These are phyloP conservation scores for Aspergillus sp. DNA, from an alignment of 2,329 filamentous ascomycete genomes.

Conservation along the genomic window DNA sequence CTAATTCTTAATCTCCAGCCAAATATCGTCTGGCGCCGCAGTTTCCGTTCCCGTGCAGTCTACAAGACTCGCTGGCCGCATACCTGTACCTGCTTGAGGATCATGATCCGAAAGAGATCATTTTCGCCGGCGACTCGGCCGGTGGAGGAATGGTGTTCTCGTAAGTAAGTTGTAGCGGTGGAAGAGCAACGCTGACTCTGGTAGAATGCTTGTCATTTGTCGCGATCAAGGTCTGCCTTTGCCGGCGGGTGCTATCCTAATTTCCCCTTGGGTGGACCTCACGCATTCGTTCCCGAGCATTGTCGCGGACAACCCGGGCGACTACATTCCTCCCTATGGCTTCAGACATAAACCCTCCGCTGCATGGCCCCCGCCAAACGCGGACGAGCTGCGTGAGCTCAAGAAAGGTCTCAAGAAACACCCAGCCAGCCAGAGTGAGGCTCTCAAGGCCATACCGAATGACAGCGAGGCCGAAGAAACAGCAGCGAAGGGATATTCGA, in stretches of 20 bases:
- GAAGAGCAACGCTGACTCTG: conserved; percentile 20
- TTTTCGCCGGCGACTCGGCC: conserved; percentile 89
- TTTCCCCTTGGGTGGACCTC: conserved; percentile 94
- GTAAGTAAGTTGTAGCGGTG: conserved; percentile 27
- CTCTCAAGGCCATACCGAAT: conserved; percentile 22
- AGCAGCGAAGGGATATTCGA: conserved; percentile 33
- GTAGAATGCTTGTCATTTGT: conserved; percentile 70
- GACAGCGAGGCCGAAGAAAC: conserved; percentile 31
- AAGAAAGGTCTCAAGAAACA: conserved; percentile 51
- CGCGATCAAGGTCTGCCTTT: conserved; percentile 81
- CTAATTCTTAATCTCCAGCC: conserved; percentile 41
- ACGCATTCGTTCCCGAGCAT: conserved; percentile 95
- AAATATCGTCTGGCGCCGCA: conserved; percentile 87
- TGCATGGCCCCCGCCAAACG: conserved; percentile 90
- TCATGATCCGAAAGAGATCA: conserved; percentile 77
- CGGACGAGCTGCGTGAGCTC: conserved; percentile 65
- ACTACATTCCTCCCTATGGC: conserved; percentile 85
- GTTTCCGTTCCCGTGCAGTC: conserved; percentile 90
- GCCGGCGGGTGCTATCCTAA: conserved; percentile 84
- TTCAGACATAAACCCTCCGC: conserved; percentile 88
- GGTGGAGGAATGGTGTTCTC: conserved; percentile 86
- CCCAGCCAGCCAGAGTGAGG: conserved; percentile 28
- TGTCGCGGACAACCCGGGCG: conserved; percentile 68
- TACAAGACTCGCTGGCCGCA: conserved; percentile 85
- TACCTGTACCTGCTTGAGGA: conserved; percentile 79